These are phyloP conservation scores for Umbelopsis sp. DNA, from an alignment of 192 early-diverging fungal species.

Conservation along the genomic window DNA sequence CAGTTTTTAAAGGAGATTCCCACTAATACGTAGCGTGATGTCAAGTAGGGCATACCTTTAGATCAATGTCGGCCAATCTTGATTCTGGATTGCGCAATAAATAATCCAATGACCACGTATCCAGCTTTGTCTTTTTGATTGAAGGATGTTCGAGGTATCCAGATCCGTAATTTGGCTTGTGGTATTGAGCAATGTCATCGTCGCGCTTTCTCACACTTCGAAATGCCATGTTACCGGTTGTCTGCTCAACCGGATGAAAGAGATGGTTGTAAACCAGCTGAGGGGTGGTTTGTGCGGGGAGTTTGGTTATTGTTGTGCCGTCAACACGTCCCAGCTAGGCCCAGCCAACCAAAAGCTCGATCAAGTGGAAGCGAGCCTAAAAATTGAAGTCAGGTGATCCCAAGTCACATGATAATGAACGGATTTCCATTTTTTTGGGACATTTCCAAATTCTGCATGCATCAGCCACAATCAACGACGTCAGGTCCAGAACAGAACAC, in stretches of 20 bases:
- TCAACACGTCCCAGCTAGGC: constrained; percentile 17
- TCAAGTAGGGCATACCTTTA: background rate
- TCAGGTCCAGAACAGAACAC: constrained; percentile 5
- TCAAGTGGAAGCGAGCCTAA: background rate
- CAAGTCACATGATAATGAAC: background rate
- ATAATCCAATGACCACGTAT: constrained; percentile 14
- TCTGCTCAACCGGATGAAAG: constrained; percentile 16
- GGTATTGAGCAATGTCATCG: constrained; percentile 10
- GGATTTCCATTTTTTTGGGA: background rate
- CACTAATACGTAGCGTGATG: background rate
- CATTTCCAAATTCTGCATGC: background rate
- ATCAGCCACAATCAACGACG: constrained; percentile 14
- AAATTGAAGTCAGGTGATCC: constrained; percentile 8
- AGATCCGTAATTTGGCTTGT: constrained; percentile 3
- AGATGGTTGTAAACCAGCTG: constrained; percentile 15
- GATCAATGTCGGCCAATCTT: background rate
- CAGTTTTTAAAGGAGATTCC: background rate
- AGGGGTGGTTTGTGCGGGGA: background rate
- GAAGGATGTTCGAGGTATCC: constrained; percentile 2
- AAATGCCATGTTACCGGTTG: constrained; percentile 20
- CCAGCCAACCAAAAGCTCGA: background rate
- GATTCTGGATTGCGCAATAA: constrained; percentile 13
- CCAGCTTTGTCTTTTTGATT: constrained; percentile 2
- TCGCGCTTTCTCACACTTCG: constrained; percentile 18
- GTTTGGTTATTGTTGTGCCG: constrained; percentile 6